Base-by-base conservation (phyloP, 108 stramenopile species). In the Mayamaea pseudoterrestris region DNA sequence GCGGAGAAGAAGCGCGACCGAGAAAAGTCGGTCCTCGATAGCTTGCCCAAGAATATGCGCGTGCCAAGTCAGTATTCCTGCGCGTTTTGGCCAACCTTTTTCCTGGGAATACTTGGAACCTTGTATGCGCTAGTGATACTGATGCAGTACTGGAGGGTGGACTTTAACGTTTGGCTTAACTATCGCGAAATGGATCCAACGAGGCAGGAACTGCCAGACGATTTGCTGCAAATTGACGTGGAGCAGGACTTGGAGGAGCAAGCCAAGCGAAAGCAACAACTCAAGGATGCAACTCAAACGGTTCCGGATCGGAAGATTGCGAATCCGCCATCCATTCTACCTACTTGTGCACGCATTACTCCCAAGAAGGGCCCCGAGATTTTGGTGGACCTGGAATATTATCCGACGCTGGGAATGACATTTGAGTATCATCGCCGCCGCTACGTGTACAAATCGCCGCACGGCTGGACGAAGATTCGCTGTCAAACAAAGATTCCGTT, bases 61-160 rank as follows among this genome's bases (percentile, higher is more conserved):
- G 83, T 86, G 40, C 90, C 90, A 11, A 75, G 68, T 14, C 51
- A 61, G 44, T 73, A 83, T 49, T 59, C 81, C 12, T 76, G 95
- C 12, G 58, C 76, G 0, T 95, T 95, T 55, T 70, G 68, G 31
- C 84, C 93, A 2, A 49, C 74, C 14, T 54, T 98, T 28, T 60
- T 72, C 27, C 51, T 78, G 9, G 85, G 91, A 11, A 57, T 93
- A 1, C 54, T 81, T 35, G 71, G 57, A 9, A 71, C 85, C 5
- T 37, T 94, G 29, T 90, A 97, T 67, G 71, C 84, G 27, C 66
- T 98, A 12, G 57, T 95, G 30, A 50, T 88, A 30, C 62, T 98
- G 32, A 58, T 94, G 71, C 93, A 95, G 63, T 69, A 86, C 55
- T 98, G 97, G 97, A 75, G 65, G 35, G 94, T 96, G n/a, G 63